These are phyloP conservation scores for Gloeophyllum trabeum DNA, from an alignment of 768 basidiomycete species.

Conservation along the genomic window DNA sequence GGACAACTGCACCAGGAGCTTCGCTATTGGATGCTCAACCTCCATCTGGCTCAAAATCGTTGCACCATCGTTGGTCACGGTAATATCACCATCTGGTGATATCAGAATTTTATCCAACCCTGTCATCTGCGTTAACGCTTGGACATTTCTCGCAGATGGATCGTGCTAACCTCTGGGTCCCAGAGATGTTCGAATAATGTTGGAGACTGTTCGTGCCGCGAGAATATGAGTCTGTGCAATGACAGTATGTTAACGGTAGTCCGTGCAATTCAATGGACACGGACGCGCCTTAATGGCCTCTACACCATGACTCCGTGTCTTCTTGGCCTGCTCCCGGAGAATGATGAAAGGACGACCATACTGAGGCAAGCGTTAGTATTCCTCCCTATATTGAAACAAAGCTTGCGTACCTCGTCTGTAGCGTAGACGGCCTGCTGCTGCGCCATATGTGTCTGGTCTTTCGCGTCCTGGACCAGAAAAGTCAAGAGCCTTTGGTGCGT, in stretches of 20 bases:
- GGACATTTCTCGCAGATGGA: slow-evolving; percentile 66
- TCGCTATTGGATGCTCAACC: slow-evolving; percentile 98
- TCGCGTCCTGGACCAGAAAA: too few relatives aligned
- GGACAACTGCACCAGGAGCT: slow-evolving; percentile 90
- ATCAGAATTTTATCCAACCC: slow-evolving; percentile 94
- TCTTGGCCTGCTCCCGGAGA: slow-evolving; percentile 85
- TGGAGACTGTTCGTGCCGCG: slow-evolving; percentile 86
- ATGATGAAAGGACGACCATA: slow-evolving; percentile 98
- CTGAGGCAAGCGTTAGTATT: slow-evolving; percentile 25
- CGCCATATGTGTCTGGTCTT: slow-evolving; percentile 15
- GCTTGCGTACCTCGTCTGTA: slow-evolving; percentile 63
- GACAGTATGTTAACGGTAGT: slow-evolving; percentile 7
- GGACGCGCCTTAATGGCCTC: slow-evolving; percentile 85
- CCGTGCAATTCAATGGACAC: slow-evolving; percentile 1
- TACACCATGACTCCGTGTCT: slow-evolving; percentile 83
- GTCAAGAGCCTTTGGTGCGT: too few relatives aligned
- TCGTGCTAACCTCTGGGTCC: too few relatives aligned
- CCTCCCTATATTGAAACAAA: background rate
- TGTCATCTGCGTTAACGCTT: slow-evolving; percentile 17
- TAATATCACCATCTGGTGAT: slow-evolving; percentile 96
- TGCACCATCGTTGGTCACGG: slow-evolving; percentile 98
- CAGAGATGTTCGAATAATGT: slow-evolving; percentile 90
- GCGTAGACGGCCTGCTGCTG: slow-evolving; percentile 68
- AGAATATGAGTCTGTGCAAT: slow-evolving; percentile 83
- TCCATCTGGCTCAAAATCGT: slow-evolving; percentile 99